Percentiles rank a stretch among this genome's conserved stretches.
These are phyloP conservation scores for Perilla frutescens DNA, from an alignment of 257 asterid genomes.

Conservation along the genomic window DNA sequence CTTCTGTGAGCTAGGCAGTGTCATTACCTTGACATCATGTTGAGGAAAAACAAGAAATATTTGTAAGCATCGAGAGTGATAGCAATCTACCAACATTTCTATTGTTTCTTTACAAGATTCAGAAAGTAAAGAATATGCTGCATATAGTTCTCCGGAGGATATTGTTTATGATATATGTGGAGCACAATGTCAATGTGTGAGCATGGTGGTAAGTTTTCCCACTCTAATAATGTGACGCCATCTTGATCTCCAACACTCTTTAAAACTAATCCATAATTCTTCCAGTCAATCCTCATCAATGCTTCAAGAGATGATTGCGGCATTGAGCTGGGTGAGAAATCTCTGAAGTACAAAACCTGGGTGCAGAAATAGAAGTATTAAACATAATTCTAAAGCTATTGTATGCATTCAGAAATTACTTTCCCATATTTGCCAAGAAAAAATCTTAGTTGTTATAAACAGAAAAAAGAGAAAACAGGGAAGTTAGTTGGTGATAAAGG, in stretches of 20 bases:
- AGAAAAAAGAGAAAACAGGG: not conserved
- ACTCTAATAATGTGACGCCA: slow-evolving; percentile 64
- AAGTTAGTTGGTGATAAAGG: not conserved
- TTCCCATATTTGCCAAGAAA: slow-evolving; percentile 10
- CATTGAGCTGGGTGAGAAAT: slow-evolving; percentile 68
- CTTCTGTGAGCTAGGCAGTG: slow-evolving; percentile 41
- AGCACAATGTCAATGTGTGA: slow-evolving; percentile 68
- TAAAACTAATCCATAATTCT: slow-evolving; percentile 70
- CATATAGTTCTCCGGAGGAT: slow-evolving; percentile 50
- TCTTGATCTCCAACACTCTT: slow-evolving; percentile 59
- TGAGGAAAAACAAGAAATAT: slow-evolving; percentile 41
- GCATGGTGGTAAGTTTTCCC: slow-evolving; percentile 79
- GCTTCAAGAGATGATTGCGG: slow-evolving; percentile 70
- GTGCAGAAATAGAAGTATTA: slow-evolving; percentile 31
- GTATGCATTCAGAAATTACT: slow-evolving; percentile 5
- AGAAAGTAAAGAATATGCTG: slow-evolving; percentile 14
- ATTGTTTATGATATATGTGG: slow-evolving; percentile 68
- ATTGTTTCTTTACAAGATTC: not conserved
- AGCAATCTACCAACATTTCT: slow-evolving; percentile 3
- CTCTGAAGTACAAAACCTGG: slow-evolving; percentile 73
- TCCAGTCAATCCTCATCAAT: slow-evolving; percentile 76
- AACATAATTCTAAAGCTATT: slow-evolving; percentile 11
- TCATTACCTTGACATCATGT: slow-evolving; percentile 52
- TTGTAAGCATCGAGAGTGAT: slow-evolving; percentile 14
- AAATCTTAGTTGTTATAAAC: not conserved